A percentile compares a stretch with the other conserved stretches of the same genome.
Evolutionary conservation across 306 rosid species (phyloP).

Genomic region (cucumber (Cucumis sativus)): Cucumber_9930_V3 NC_026658.2:994001-994500

Average conservation of each 20-base stretch:
- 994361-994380: neutral
- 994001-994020: neutral
- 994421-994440: neutral
- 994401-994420: neutral
- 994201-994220: neutral
- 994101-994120: neutral
- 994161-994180: neutral
- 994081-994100: neutral
- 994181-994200: neutral
- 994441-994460: neutral
- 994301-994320: neutral
- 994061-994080: neutral
- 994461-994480: neutral
- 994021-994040: neutral
- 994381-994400: neutral
- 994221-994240: neutral
- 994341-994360: neutral
- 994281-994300: neutral
- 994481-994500: neutral
- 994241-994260: neutral
- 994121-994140: neutral
- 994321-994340: neutral
- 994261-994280: neutral
- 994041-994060: neutral
- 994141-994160: neutral